Evolutionary conservation across 2,329 filamentous ascomycete species (phyloP).

Genomic region (Penicillium sp.): DNA sequence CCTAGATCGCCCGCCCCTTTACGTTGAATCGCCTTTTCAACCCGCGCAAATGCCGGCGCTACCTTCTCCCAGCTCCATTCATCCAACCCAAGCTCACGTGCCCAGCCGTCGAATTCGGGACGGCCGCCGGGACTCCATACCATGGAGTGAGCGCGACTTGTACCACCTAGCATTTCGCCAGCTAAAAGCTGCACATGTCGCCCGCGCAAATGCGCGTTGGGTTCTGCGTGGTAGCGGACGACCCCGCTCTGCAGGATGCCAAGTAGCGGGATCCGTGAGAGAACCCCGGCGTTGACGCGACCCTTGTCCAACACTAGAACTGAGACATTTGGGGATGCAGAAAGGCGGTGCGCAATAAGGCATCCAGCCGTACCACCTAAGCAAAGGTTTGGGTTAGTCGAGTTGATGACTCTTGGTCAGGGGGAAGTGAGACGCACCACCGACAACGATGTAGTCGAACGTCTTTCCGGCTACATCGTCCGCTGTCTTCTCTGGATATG

Average conservation of each 20-base stretch:
- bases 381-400: not conserved
- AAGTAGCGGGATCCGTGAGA: not conserved
- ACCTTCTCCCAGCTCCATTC: conserved; percentile 3
- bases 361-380: conserved; percentile 1
- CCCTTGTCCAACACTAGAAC: not conserved
- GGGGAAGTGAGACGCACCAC: not conserved
- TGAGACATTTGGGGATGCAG: not conserved
- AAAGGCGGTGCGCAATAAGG: not conserved
- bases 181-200: not conserved
- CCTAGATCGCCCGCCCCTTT: not conserved
- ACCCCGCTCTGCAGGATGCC: not conserved
- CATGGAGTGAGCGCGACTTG: not conserved
- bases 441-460: conserved; percentile 2
- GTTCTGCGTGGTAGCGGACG: not conserved
- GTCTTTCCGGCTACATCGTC: not conserved
- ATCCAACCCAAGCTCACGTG: not conserved
- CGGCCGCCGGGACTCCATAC: not conserved
- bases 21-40: not conserved
- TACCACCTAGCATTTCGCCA: conserved; percentile 1
- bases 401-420: not conserved
- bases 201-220: not conserved
- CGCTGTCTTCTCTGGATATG: not conserved
- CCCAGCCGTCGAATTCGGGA: conserved; percentile 1
- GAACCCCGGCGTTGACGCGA: not conserved
- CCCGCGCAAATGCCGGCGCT: not conserved